Conservation (phyloP, 345 rosid genomes). For the Bretschneidera sinensis region DNA sequence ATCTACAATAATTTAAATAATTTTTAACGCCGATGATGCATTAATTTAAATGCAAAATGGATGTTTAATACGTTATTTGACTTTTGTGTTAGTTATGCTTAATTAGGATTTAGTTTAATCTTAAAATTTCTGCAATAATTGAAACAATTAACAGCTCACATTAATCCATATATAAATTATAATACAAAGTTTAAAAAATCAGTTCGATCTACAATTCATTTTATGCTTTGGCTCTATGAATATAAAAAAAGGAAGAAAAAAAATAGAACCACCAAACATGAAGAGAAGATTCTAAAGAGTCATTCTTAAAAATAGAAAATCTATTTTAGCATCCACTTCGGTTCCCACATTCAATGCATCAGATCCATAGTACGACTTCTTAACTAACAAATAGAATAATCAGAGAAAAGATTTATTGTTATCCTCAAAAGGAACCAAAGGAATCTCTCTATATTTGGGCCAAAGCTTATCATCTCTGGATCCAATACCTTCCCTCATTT, state of each 20-base stretch:
- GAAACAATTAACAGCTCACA: too few species aligned
- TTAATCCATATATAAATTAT: too few species aligned
- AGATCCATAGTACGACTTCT: slow-evolving; percentile 24
- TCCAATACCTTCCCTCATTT: slow-evolving; percentile 24
- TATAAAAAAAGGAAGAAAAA: neutral
- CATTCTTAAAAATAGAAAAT: slow-evolving; percentile 11
- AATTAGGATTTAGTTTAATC: too few species aligned
- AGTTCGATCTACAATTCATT: too few species aligned
- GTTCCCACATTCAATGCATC: slow-evolving; percentile 33
- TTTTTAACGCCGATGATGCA: too few species aligned
- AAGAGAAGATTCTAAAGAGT: slow-evolving; percentile 9
- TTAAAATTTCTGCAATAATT: too few species aligned
- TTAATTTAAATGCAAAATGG: too few species aligned
- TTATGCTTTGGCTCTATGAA: too few species aligned
- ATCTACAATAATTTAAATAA: too few species aligned
- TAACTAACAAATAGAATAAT: slow-evolving; percentile 6
- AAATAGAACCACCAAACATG: neutral
- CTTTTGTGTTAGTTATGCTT: too few species aligned
- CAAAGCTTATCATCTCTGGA: slow-evolving; percentile 30
- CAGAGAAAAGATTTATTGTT: neutral
- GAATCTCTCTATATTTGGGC: slow-evolving; percentile 28
- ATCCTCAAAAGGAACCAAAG: neutral
- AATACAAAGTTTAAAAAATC: too few species aligned
- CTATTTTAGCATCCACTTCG: slow-evolving; percentile 7
- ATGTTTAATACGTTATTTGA: too few species aligned